Percentiles rank a stretch among this genome's conserved stretches.
These are phyloP conservation scores for Backusella morwellensis DNA, from an alignment of 192 early-diverging fungal species.

Conservation along the genomic window DNA sequence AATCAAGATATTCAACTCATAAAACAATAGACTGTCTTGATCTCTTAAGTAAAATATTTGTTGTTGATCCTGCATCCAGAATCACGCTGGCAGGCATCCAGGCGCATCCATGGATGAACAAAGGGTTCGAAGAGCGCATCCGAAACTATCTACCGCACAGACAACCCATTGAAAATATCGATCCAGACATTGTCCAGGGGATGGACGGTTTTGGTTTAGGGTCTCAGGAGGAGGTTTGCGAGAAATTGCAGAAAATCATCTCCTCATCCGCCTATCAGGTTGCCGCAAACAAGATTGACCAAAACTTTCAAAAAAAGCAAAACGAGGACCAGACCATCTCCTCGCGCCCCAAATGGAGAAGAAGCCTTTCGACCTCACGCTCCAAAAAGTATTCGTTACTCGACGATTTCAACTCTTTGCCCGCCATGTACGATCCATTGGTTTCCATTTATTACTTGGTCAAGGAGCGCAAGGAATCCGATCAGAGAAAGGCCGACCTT, in stretches of 20 bases:
- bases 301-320: slow-evolving; percentile 19
- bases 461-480: slow-evolving; percentile 38
- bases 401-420: slow-evolving; percentile 18
- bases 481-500: neutral
- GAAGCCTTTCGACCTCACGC: neutral
- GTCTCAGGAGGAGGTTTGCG: slow-evolving; percentile 50
- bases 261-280: slow-evolving; percentile 46
- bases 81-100: slow-evolving; percentile 70
- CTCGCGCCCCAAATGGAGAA: slow-evolving; percentile 11
- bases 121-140: slow-evolving; percentile 61
- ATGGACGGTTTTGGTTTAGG: slow-evolving; percentile 86
- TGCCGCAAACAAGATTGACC: slow-evolving; percentile 23
- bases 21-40: slow-evolving; percentile 47
- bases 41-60: slow-evolving; percentile 68
- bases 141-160: slow-evolving; percentile 67
- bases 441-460: slow-evolving; percentile 87
- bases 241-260: slow-evolving; percentile 49
- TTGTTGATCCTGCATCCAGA: slow-evolving; percentile 66
- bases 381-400: neutral
- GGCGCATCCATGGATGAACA: slow-evolving; percentile 75
- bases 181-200: slow-evolving; percentile 59
- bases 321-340: neutral
- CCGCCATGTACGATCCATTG: slow-evolving; percentile 54
- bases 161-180: slow-evolving; percentile 52
- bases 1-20: neutral